Base-by-base conservation (phyloP, 495 filamentous ascomycete species). In the Aspergillus coremiiformis region DNA sequence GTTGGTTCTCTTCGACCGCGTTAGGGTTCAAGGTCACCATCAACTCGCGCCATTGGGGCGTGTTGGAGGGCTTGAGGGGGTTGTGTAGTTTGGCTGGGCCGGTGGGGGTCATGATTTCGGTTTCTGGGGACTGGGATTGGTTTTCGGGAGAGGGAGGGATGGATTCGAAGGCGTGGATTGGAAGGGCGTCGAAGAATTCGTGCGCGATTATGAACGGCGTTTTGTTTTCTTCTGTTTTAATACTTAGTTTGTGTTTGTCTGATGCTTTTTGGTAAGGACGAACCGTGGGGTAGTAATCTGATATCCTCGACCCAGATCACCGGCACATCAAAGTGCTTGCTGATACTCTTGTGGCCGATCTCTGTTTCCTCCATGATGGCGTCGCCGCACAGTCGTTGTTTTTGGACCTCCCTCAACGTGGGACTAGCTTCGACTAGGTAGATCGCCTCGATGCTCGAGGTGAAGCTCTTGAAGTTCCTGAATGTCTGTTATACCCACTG, bases 131-230 rank as follows among this genome's bases (percentile, higher is more conserved):
- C 53, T 56, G 17, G 32, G 49, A 44, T 50, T 64, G 57, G 52
- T 69, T 68, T 49, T 69, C 65, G 8, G 61, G 61, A 17, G 68
- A 39, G 14, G 75, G 67, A 24, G 75, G 66, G 27, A 90, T 68
- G 21, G 84, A 84, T 62, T 96, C 84, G 67, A 98, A 98, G 53
- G 89, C 86, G 68, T 98, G 90, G 61, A 98, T 95, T 32, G 93
- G 93, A 5, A 97, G 85, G n/a, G 93, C 93, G 61, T 98, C 93
- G 68, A 98, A 97, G 75, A 98, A 96, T 65, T 98, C 93, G 65
- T 98, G 93, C 10, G 92, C 93, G 30, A 96, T 79, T 45, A 97
- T 93, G 68, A 96, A 93, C 1, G 93, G 91, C 14, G 83, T 87
- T 58, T 88, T 90, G 54, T 73, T 53, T 74, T 68, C 61, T 75